Evolutionary conservation across 805 yeast genomes (phyloP).

Genomic region (Ogataea salicorniae): DNA sequence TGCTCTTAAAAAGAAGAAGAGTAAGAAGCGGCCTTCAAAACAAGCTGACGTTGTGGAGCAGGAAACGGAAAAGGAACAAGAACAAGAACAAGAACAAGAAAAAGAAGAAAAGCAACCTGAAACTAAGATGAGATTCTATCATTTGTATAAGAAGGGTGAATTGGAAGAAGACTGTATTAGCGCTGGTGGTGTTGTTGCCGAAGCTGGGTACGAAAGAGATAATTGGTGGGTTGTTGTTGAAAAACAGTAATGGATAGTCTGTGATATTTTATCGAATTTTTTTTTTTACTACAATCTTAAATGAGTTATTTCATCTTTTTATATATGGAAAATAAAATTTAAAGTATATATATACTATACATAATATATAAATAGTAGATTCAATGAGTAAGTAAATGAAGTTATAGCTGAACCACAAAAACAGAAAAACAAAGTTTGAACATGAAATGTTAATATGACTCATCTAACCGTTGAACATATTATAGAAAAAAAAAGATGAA

Average conservation of each 20-base stretch:
- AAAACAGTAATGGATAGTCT: conserved; percentile 18
- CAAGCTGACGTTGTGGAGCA: conserved; percentile 13
- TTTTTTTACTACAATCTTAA: no score
- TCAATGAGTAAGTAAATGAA: conserved; percentile 1
- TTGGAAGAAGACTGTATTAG: conserved; percentile 58
- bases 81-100: conserved; percentile 17
- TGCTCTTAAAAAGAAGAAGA: conserved; percentile 32
- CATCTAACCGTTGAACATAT: no score
- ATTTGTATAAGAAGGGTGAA: conserved; percentile 81
- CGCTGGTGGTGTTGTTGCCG: conserved; percentile 69
- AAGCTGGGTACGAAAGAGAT: conserved; percentile 84
- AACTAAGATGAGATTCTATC: conserved; percentile 82
- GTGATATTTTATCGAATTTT: no score
- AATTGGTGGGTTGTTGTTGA: conserved; percentile 81
- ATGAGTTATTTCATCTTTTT: no score
- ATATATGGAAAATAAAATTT: no score
- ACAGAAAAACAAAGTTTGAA: background rate
- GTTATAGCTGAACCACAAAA: background rate
- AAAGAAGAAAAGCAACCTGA: conserved; percentile 25
- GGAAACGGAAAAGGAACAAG: conserved; percentile 20
- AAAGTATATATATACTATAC: no score
- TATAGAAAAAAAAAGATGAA: background rate
- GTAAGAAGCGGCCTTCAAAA: conserved; percentile 11
- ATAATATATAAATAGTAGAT: no score
- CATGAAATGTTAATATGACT: no score